phyloP scores from a whole-genome alignment of 2,329 filamentous ascomycete genomes.

The Ciborinia camelliae region DNA sequence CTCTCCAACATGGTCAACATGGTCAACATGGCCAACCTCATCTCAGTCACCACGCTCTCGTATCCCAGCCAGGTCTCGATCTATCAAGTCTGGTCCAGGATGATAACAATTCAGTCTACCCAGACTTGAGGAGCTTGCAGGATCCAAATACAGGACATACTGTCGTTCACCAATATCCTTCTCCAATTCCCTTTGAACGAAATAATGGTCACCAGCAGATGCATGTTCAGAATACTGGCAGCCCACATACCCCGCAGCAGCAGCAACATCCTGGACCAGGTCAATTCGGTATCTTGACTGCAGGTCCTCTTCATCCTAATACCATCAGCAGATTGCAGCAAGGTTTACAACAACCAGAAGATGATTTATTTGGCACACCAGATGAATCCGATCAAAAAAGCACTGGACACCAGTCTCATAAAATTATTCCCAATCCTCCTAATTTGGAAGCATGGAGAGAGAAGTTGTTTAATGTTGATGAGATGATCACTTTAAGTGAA shows the following conservation, averaged over 20 bases:
- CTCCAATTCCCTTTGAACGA: slow-evolving; percentile 38
- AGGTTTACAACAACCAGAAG: slow-evolving; percentile 33
- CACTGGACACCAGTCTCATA: slow-evolving; percentile 52
- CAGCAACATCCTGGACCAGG: slow-evolving; percentile 40
- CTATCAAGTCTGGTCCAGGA: slow-evolving; percentile 41
- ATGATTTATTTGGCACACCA: slow-evolving; percentile 39
- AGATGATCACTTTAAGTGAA: slow-evolving; percentile 67
- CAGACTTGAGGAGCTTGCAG: slow-evolving; percentile 39
- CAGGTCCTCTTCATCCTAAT: slow-evolving; percentile 37
- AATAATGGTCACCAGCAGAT: slow-evolving; percentile 35
- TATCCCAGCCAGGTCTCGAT: slow-evolving; percentile 40
- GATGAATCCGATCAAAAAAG: slow-evolving; percentile 43
- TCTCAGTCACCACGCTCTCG: slow-evolving; percentile 36
- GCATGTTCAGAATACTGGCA: slow-evolving; percentile 34
- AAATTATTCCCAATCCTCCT: slow-evolving; percentile 62
- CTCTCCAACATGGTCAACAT: slow-evolving; percentile 37
- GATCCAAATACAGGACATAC: slow-evolving; percentile 36
- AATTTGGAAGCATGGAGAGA: slow-evolving; percentile 67
- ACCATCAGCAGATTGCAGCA: slow-evolving; percentile 37
- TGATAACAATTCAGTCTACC: slow-evolving; percentile 40
- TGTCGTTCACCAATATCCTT: slow-evolving; percentile 32
- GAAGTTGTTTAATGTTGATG: slow-evolving; percentile 71
- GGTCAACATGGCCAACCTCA: slow-evolving; percentile 37
- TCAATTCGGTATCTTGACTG: slow-evolving; percentile 48
- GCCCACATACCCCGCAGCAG: slow-evolving; percentile 40